Percentiles rank a stretch among this genome's conserved stretches.
Conservation (phyloP, 768 basidiomycete genomes). For the Trametes elegans region DNA sequence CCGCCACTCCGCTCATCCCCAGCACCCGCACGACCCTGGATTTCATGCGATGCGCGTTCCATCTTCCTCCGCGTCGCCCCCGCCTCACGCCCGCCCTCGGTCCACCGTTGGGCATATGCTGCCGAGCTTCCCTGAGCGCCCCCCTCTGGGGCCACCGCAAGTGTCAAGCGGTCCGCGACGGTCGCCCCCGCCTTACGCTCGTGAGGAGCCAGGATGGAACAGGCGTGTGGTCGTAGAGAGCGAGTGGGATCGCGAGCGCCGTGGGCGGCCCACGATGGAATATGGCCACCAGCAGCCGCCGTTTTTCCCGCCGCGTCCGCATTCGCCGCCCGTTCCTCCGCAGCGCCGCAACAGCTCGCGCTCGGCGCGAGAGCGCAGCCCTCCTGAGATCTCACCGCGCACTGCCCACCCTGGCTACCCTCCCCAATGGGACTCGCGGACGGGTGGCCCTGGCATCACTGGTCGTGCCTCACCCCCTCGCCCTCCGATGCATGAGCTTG, state of each 20-base stretch:
- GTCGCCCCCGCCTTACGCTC: slow-evolving; percentile 56
- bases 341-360: slow-evolving; percentile 49
- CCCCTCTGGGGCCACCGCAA: slow-evolving; percentile 46
- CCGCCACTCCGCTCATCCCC: slow-evolving; percentile 45
- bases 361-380: slow-evolving; percentile 31
- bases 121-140: slow-evolving; percentile 34
- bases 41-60: slow-evolving; percentile 53
- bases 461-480: slow-evolving; percentile 15
- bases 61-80: slow-evolving; percentile 62
- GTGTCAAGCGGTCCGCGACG: slow-evolving; percentile 52
- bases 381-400: slow-evolving; percentile 54
- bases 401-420: slow-evolving; percentile 40
- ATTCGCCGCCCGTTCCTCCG: slow-evolving; percentile 30
- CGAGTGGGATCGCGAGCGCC: slow-evolving; percentile 50
- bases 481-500: slow-evolving; percentile 11
- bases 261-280: slow-evolving; percentile 19
- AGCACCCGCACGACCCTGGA: slow-evolving; percentile 56
- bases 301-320: slow-evolving; percentile 35
- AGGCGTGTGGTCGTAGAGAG: slow-evolving; percentile 46
- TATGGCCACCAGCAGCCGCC: slow-evolving; percentile 28
- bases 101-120: slow-evolving; percentile 38
- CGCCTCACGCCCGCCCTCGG: slow-evolving; percentile 46
- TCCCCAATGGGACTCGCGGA: slow-evolving; percentile 61
- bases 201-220: slow-evolving; percentile 63
- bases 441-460: slow-evolving; percentile 34